Evolutionary conservation across 2,329 filamentous ascomycete genomes (phyloP), one percentile per base, ranked within the genome.

Genomic region (Stachybotrys elegans): DNA sequence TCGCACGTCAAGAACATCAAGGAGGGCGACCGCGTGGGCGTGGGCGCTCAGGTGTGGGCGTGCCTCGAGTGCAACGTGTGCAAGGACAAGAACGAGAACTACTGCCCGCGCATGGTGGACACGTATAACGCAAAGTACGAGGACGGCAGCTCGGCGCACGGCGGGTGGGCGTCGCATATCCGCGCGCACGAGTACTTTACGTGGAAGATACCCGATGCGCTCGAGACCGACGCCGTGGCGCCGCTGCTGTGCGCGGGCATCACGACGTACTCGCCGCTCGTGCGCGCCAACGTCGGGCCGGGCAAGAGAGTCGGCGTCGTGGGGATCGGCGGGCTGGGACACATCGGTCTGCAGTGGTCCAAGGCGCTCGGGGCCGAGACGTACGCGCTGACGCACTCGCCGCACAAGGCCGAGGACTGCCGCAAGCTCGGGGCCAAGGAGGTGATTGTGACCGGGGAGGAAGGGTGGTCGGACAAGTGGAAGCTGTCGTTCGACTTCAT

Each of bases 191-290:
- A 73, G 52, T 72, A 74, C 61, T 90, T 88, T 51, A 72, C 71
- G 23, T 73, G 81, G 53, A 75, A 74, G 49, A 78, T 81, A 29
- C 78, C 77, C 0, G 75, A 79, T n/a, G 60, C 57, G 1, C 61
- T 81, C 9, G 61, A 69, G 7, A 70, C 70, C 0, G 69, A 73
- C 23, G 57, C 69, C 2, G 75, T 72, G 0, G 78, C 86, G 2
- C 86, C 87, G 1, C 81, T 93, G 70, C 72, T 92, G 22, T 92
- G 88, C 57, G 88, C 81, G 2, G 88, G 88, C 2, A 74, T 92
- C 42, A 93, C 88, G 0, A 76, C 84, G 0, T 93, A 78, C 58
- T 76, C 77, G 5, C 87, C 88, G 0, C 65, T 93, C 14, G 75
- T 75, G 40, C 75, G 83, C 22, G 81, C 86, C 27, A 79, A 78